Evolutionary conservation across 2,329 filamentous ascomycete genomes (phyloP).

Genomic region (Alternaria ethzedia): DNA sequence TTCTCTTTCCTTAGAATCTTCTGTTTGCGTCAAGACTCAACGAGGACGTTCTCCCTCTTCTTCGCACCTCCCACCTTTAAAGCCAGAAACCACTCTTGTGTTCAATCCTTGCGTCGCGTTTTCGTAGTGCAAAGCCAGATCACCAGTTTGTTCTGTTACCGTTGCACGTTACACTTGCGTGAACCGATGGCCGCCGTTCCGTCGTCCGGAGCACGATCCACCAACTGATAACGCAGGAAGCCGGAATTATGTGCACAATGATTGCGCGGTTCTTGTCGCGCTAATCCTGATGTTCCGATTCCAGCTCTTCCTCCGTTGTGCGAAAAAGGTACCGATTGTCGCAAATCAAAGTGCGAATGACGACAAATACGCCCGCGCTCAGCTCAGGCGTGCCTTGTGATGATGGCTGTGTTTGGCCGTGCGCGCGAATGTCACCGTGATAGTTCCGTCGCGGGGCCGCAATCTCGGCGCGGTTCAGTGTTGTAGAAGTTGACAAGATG

Average conservation of each 20-base stretch:
- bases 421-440: background rate
- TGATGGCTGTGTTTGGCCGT: background rate
- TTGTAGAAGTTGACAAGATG: background rate
- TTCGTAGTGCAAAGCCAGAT: background rate
- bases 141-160: background rate
- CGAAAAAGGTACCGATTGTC: background rate
- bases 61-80: background rate
- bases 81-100: background rate
- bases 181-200: background rate
- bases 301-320: background rate
- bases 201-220: constrained; percentile 2
- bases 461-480: background rate
- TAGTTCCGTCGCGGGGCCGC: background rate
- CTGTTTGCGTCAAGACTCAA: background rate
- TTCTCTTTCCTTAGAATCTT: background rate
- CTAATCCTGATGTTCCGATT: background rate
- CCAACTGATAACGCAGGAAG: constrained; percentile 7
- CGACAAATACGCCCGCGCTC: background rate
- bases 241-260: background rate
- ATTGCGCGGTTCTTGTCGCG: background rate
- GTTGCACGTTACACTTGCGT: constrained; percentile 9
- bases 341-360: background rate
- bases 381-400: background rate
- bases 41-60: background rate
- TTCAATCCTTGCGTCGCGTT: background rate